Conservation (phyloP, 495 filamentous ascomycete species). For the Hypoxylon intermedium region DNA sequence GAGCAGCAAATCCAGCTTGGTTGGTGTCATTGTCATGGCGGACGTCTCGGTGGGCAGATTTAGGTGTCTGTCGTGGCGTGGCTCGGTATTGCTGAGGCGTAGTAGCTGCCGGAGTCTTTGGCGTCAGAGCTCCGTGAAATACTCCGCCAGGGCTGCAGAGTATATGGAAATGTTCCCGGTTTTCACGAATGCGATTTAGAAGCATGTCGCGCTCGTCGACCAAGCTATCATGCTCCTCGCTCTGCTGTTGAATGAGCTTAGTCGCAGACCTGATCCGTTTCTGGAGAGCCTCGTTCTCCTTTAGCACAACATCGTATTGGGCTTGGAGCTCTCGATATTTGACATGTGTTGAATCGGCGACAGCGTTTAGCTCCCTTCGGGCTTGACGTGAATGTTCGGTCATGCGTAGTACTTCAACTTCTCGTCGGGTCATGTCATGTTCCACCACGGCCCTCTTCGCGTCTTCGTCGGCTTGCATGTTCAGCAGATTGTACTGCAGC, state of each 20-base stretch:
- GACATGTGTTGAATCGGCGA: constrained; percentile 49
- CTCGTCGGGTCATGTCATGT: constrained; percentile 87
- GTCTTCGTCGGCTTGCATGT: constrained; percentile 84
- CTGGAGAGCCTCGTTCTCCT: constrained; percentile 67
- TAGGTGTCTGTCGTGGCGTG: constrained; percentile 58
- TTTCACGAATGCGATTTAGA: constrained; percentile 83
- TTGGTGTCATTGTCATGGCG: constrained; percentile 50
- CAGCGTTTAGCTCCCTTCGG: constrained; percentile 50
- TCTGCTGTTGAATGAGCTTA: constrained; percentile 70
- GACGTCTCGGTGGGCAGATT: constrained; percentile 46
- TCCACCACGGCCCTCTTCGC: constrained; percentile 89
- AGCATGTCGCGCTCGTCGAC: constrained; percentile 76
- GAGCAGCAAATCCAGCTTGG: constrained; percentile 72
- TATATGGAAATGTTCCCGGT: constrained; percentile 79
- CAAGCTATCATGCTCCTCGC: constrained; percentile 70
- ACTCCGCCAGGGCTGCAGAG: constrained; percentile 65
- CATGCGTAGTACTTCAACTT: constrained; percentile 84
- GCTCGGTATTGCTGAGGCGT: constrained; percentile 57
- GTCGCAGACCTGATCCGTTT: constrained; percentile 74
- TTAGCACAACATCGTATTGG: constrained; percentile 65
- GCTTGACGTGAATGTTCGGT: constrained; percentile 60
- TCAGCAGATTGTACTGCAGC: constrained; percentile 85
- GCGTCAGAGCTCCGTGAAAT: constrained; percentile 61
- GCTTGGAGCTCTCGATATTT: constrained; percentile 57
- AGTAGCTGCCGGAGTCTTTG: constrained; percentile 57